Percentiles rank a stretch among this genome's conserved stretches.
These are phyloP conservation scores for Extremus antarcticus DNA, from an alignment of 495 filamentous ascomycete species.

Conservation along the genomic window DNA sequence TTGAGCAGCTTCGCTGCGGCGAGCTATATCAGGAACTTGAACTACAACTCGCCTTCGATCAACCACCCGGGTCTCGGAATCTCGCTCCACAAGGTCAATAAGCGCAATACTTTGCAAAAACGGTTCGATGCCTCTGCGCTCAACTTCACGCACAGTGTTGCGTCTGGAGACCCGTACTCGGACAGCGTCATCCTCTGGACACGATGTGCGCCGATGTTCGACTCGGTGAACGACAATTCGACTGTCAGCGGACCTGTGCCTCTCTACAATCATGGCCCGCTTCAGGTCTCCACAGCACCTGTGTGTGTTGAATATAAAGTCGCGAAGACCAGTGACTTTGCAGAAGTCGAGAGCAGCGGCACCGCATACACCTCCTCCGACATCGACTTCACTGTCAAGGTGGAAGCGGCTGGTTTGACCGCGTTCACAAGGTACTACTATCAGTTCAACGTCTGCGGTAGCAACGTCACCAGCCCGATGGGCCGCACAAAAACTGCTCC, in stretches of 20 bases:
- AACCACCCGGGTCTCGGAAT: constrained; percentile 48
- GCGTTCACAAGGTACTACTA: constrained; percentile 49
- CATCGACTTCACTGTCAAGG: constrained; percentile 61
- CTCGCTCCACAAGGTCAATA: constrained; percentile 39
- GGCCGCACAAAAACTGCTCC: constrained; percentile 35
- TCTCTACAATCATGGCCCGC: constrained; percentile 46
- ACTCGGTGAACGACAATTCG: constrained; percentile 44
- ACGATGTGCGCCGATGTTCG: constrained; percentile 44
- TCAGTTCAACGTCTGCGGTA: constrained; percentile 32
- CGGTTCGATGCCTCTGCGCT: constrained; percentile 37
- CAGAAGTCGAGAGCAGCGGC: constrained; percentile 35
- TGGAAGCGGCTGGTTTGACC: constrained; percentile 47
- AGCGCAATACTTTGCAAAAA: constrained; percentile 33
- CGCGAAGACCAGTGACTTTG: constrained; percentile 30
- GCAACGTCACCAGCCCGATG: constrained; percentile 27
- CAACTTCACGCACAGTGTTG: constrained; percentile 58
- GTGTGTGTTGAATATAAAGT: constrained; percentile 51
- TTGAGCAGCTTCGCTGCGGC: neutral
- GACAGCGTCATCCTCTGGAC: constrained; percentile 57
- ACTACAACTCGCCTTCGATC: constrained; percentile 45
- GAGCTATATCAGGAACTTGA: neutral
- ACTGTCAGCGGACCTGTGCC: constrained; percentile 44
- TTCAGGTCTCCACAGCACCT: constrained; percentile 45
- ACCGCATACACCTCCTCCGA: constrained; percentile 52
- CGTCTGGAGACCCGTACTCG: constrained; percentile 58